phyloP scores from a whole-genome alignment of 805 yeast species.

The Candida tibetensis region DNA sequence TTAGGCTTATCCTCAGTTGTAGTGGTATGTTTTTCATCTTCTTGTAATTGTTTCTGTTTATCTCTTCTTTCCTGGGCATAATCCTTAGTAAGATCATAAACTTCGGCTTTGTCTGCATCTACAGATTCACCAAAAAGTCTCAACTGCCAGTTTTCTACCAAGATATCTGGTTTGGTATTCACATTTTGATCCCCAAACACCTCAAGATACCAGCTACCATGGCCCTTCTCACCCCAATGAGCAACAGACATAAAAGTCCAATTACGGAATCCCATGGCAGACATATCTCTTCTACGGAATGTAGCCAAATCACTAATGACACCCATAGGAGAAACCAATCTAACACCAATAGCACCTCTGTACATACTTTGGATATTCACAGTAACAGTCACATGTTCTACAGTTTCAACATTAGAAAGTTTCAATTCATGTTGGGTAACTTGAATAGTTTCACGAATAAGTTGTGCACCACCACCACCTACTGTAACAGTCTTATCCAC shows the following conservation, averaged over 20 bases:
- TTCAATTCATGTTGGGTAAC: slow-evolving; percentile 50
- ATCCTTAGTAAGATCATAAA: slow-evolving; percentile 50
- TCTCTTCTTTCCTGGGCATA: slow-evolving; percentile 40
- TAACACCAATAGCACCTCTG: slow-evolving; percentile 70
- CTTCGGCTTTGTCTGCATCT: slow-evolving; percentile 60
- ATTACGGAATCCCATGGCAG: slow-evolving; percentile 57
- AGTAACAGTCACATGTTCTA: slow-evolving; percentile 85
- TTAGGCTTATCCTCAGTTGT: slow-evolving; percentile 3
- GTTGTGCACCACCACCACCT: slow-evolving; percentile 1
- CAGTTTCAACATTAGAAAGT: slow-evolving; percentile 57
- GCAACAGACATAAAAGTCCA: slow-evolving; percentile 99
- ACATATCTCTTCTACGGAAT: slow-evolving; percentile 56
- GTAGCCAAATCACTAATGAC: slow-evolving; percentile 71
- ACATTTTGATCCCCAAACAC: slow-evolving; percentile 35
- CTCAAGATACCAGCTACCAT: slow-evolving; percentile 78
- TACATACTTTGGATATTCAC: slow-evolving; percentile 62
- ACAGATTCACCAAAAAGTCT: slow-evolving; percentile 77
- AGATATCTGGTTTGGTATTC: slow-evolving; percentile 27
- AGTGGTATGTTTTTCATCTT: slow-evolving; percentile 8
- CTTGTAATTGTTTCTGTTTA: slow-evolving; percentile 2
- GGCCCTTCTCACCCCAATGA: slow-evolving; percentile 87
- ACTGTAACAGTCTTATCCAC: slow-evolving; percentile 26
- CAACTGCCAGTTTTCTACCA: slow-evolving; percentile 68
- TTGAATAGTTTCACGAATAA: slow-evolving; percentile 22
- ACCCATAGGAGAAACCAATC: slow-evolving; percentile 73